Conservation (phyloP, 2,329 filamentous ascomycete species). For the Venturia nashicola region DNA sequence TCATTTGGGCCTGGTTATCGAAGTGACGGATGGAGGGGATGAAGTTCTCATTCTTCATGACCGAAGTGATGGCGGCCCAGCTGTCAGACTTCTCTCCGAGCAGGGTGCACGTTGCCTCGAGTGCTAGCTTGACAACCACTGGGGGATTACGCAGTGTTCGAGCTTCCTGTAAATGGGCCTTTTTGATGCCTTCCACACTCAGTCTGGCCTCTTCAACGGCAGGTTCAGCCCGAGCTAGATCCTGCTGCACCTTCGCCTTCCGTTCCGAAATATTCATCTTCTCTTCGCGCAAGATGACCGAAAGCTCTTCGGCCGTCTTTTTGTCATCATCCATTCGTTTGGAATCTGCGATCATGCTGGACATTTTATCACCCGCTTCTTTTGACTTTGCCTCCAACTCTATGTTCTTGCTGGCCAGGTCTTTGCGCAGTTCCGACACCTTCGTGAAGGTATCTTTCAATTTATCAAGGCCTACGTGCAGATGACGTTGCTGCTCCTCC, state of each 20-base stretch:
- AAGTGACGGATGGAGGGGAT: conserved; percentile 97
- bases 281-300: conserved; percentile 75
- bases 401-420: conserved; percentile 85
- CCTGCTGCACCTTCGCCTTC: conserved; percentile 71
- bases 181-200: conserved; percentile 97
- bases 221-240: conserved; percentile 83
- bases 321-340: conserved; percentile 88
- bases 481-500: conserved; percentile 94
- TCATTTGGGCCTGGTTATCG: conserved; percentile 94
- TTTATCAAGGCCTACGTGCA: conserved; percentile 97
- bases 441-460: conserved; percentile 94
- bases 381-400: conserved; percentile 88
- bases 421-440: conserved; percentile 80
- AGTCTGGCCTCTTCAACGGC: conserved; percentile 87
- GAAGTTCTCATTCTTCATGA: conserved; percentile 88
- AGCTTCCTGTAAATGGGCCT: conserved; percentile 92
- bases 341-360: conserved; percentile 94
- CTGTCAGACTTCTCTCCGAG: conserved; percentile 70
- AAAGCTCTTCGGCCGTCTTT: conserved; percentile 75
- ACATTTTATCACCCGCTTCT: conserved; percentile 93
- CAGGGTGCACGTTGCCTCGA: conserved; percentile 93
- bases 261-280: conserved; percentile 76
- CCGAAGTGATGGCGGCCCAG: conserved; percentile 83
- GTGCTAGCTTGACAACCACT: conserved; percentile 74
- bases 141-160: conserved; percentile 93